phyloP scores from a whole-genome alignment of 805 yeast genomes.

The Suhomyces sp. region DNA sequence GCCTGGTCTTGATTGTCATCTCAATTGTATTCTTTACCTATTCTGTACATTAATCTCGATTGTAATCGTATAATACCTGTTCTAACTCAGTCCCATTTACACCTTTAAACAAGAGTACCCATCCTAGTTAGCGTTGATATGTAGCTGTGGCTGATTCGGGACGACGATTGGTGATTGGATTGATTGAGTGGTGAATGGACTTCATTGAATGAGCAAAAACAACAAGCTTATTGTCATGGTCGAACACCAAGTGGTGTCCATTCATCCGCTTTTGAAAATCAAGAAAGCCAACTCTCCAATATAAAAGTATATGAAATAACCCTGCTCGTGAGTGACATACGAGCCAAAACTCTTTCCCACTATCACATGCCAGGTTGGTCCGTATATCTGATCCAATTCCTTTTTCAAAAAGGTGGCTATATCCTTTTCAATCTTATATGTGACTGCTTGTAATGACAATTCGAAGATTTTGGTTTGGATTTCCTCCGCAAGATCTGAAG shows the following conservation, averaged over 20 bases:
- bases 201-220: too few species aligned
- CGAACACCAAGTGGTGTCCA: background rate
- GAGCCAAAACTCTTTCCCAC: slow-evolving; percentile 80
- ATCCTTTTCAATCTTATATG: slow-evolving; percentile 53
- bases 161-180: too few species aligned
- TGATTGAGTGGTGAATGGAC: too few species aligned
- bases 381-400: slow-evolving; percentile 60
- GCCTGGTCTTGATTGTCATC: too few species aligned
- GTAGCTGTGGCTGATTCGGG: too few species aligned
- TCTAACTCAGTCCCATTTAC: too few species aligned
- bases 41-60: too few species aligned
- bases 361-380: slow-evolving; percentile 78
- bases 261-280: slow-evolving; percentile 64
- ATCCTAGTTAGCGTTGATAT: too few species aligned
- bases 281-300: slow-evolving; percentile 67
- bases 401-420: slow-evolving; percentile 66
- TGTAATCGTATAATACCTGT: too few species aligned
- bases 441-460: slow-evolving; percentile 44
- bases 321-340: slow-evolving; percentile 77
- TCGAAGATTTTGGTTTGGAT: slow-evolving; percentile 50
- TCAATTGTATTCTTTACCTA: too few species aligned
- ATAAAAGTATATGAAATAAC: slow-evolving; percentile 69
- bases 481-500: slow-evolving; percentile 51
- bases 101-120: too few species aligned
- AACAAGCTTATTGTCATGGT: background rate